Evolutionary conservation across 805 yeast species (phyloP), one percentile per base, ranked within the genome.

Genomic region (Pachysolen tannophilus): DNA sequence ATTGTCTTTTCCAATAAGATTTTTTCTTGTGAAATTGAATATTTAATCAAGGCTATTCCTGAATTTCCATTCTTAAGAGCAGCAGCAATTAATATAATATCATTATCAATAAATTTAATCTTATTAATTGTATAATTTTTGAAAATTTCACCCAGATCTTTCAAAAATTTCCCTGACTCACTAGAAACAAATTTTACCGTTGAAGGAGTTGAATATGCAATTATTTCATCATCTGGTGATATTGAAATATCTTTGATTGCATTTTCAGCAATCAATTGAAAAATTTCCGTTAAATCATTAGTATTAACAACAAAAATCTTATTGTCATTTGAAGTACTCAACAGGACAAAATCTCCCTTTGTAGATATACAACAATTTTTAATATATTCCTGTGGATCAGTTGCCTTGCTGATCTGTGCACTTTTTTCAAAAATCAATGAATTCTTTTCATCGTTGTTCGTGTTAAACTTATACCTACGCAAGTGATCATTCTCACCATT

Each of bases 401-500:
- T 63, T 8, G 75, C 56, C 38, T 77, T 52, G 44, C 72, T 62
- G 41, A 74, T 60, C 54, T 80, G 86, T 31, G 75, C 71, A 20
- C 82, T 69, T 37, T 71, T 76, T 13, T 70, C 65, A 46, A 72
- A 75, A 41, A 73, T 71, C 44, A 78, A 60, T 31, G 79, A 78
- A 36, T 75, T 70, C 37, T 69, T 72, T 49, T 60, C 76, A 16
- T 65, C 64, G n/a, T n/a, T n/a, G n/a, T n/a, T n/a, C n/a, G n/a
- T n/a, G n/a, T n/a, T n/a, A n/a, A n/a, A n/a, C n/a, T n/a, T n/a
- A 37, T 54, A 82, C 52, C 79, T 78, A 39, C 95, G 63, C 48
- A 90, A 55, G 56, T 82, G 88, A 47, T 76, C 72, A 54, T 86
- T 84, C 42, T 66, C 60, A 38, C 77, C 80, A 52, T 66, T 65